Conservation (phyloP, 1,284 basidiomycete genomes). For the Anthracocystis panici-leucophaei region DNA sequence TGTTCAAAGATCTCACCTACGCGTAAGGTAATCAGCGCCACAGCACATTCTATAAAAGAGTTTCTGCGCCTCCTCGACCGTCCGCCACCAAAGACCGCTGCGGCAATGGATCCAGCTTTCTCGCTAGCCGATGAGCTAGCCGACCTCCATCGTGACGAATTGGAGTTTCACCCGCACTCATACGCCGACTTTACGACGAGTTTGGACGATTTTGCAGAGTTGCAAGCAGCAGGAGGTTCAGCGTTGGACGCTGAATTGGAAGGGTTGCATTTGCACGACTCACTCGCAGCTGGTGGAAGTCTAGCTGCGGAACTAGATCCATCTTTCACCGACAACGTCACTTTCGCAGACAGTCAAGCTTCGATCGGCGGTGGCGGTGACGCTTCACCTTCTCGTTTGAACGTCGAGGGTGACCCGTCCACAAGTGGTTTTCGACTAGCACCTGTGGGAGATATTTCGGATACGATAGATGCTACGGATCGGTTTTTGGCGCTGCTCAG, state of each 20-base stretch:
- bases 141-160: neutral
- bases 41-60: no score
- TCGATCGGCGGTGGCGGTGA: neutral
- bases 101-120: slow-evolving; percentile 50
- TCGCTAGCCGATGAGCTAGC: slow-evolving; percentile 37
- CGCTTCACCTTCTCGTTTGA: neutral
- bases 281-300: neutral
- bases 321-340: no score
- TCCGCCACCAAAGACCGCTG: no score
- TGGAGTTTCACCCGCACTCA: slow-evolving; percentile 8
- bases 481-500: slow-evolving; percentile 7
- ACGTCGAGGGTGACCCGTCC: neutral
- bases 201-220: neutral
- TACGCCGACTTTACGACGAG: neutral
- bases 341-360: neutral
- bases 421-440: neutral
- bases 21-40: no score
- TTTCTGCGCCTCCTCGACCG: no score
- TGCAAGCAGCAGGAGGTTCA: neutral
- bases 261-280: slow-evolving; percentile 5
- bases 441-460: neutral
- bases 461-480: slow-evolving; percentile 4
- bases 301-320: slow-evolving; percentile 19
- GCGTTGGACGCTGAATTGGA: slow-evolving; percentile 17
- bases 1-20: no score